phyloP scores from a whole-genome alignment of 306 rosid species.

The Glycine latifolia region DNA sequence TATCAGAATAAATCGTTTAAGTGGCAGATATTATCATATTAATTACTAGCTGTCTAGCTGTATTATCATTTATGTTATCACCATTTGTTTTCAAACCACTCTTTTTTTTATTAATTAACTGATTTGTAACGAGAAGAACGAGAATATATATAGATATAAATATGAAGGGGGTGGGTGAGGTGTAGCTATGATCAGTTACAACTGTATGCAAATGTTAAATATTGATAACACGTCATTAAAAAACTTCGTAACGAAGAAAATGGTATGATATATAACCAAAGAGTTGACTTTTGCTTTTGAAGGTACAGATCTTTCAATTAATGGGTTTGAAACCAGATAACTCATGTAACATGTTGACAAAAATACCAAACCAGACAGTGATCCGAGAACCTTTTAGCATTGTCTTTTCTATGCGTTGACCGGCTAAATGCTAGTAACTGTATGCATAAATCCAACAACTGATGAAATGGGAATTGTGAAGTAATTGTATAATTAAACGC shows the following conservation, averaged over 20 bases:
- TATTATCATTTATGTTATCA: background rate
- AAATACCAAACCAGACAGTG: slow-evolving; percentile 24
- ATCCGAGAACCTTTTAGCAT: slow-evolving; percentile 19
- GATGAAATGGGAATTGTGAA: background rate
- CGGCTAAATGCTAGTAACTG: background rate
- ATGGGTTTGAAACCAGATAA: background rate
- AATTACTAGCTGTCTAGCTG: background rate
- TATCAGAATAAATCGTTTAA: background rate
- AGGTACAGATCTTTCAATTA: background rate
- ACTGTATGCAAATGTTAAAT: slow-evolving; percentile 25
- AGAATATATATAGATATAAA: background rate
- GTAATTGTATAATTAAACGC: background rate
- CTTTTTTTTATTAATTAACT: background rate
- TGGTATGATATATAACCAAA: slow-evolving; percentile 23
- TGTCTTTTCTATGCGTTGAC: slow-evolving; percentile 33
- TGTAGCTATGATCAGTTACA: background rate
- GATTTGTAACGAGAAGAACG: background rate
- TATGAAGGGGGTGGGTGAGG: background rate
- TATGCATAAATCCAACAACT: slow-evolving; percentile 5
- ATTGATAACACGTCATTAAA: background rate
- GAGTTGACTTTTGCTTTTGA: slow-evolving; percentile 46
- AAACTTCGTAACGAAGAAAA: slow-evolving; percentile 2
- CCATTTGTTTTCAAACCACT: background rate
- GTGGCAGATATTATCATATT: background rate
- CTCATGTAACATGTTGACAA: slow-evolving; percentile 40